These are phyloP conservation scores for Biancaea sappan DNA, from an alignment of 306 rosid species.

Conservation along the genomic window DNA sequence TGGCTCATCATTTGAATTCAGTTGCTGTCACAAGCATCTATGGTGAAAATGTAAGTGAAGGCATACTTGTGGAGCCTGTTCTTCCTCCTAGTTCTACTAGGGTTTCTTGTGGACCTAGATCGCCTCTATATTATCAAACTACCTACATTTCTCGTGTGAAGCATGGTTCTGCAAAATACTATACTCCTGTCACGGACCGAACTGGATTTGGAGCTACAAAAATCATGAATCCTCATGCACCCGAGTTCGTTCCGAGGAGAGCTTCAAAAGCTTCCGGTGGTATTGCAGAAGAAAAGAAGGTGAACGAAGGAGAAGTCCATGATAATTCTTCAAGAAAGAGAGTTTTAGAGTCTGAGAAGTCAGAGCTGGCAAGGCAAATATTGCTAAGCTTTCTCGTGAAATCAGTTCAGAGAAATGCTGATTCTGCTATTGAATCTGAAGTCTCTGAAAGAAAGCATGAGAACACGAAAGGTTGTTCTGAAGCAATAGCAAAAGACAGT, in stretches of 20 bases:
- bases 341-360: constrained; percentile 64
- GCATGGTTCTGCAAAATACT: constrained; percentile 51
- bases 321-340: constrained; percentile 40
- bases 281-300: constrained; percentile 38
- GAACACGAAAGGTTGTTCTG: constrained; percentile 42
- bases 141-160: constrained; percentile 68
- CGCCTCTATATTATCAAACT: constrained; percentile 65
- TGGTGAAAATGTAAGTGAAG: constrained; percentile 64
- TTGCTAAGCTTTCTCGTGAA: constrained; percentile 84
- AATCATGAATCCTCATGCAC: constrained; percentile 92
- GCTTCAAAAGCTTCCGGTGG: constrained; percentile 33
- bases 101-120: constrained; percentile 87
- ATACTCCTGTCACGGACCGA: constrained; percentile 46
- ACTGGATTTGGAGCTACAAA: constrained; percentile 56
- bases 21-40: constrained; percentile 56
- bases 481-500: constrained; percentile 71
- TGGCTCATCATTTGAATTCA: constrained; percentile 49
- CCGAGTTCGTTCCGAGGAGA: constrained; percentile 76
- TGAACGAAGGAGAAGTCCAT: constrained; percentile 26
- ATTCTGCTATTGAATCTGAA: constrained; percentile 49
- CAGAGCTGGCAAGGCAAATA: constrained; percentile 89
- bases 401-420: constrained; percentile 65
- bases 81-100: constrained; percentile 68
- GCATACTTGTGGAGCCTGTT: constrained; percentile 61
- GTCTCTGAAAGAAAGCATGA: constrained; percentile 36